These are phyloP conservation scores for Lophiotrema nucula DNA, from an alignment of 495 filamentous ascomycete genomes.

Conservation along the genomic window DNA sequence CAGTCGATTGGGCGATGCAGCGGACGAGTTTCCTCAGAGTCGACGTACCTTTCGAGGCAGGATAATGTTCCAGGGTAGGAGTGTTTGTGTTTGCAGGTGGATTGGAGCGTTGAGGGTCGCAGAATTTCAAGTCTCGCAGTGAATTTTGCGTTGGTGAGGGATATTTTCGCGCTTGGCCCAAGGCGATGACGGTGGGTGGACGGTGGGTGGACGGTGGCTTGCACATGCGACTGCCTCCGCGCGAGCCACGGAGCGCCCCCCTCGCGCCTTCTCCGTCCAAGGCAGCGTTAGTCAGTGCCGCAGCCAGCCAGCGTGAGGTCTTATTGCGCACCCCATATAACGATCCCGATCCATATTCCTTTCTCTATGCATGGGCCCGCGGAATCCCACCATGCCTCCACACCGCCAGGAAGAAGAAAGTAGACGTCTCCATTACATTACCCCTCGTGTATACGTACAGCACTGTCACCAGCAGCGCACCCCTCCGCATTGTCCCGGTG, in stretches of 20 bases:
- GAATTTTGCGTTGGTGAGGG: constrained; percentile 8
- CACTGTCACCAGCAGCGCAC: neutral
- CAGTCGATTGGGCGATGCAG: neutral
- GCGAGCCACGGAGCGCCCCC: neutral
- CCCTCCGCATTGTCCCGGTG: neutral
- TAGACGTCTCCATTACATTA: no score
- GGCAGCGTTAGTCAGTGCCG: constrained; percentile 2
- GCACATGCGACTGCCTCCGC: neutral
- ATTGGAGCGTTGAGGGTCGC: constrained; percentile 1
- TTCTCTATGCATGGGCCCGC: neutral
- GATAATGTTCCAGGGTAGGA: neutral
- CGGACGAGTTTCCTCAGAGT: neutral
- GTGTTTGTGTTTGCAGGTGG: neutral
- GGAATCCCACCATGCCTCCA: no score
- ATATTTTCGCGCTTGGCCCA: constrained; percentile 14
- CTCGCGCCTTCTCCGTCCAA: neutral
- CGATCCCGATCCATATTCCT: neutral
- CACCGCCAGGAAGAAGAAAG: no score
- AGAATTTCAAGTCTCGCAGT: neutral
- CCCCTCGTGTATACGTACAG: neutral
- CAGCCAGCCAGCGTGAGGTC: no score
- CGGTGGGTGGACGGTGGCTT: neutral
- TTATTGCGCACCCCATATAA: no score
- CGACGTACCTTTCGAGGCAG: neutral
- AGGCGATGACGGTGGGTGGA: constrained; percentile 8